phyloP scores from a whole-genome alignment of 805 yeast genomes.

The Wickerhamomyces canadensis region DNA sequence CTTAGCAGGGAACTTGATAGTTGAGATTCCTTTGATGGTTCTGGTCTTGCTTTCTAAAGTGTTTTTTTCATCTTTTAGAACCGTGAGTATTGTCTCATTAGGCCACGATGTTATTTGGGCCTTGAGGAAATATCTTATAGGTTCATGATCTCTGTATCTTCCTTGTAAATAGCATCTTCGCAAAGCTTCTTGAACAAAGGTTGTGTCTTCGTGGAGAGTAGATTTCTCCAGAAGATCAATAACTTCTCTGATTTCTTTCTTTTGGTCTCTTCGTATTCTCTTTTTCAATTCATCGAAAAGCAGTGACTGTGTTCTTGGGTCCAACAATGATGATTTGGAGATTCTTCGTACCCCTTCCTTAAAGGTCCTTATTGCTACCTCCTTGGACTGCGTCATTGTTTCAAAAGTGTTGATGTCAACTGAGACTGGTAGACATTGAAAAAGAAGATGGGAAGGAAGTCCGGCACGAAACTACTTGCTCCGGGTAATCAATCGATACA shows the following conservation, averaged over 20 bases:
- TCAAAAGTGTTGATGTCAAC: too few relatives aligned
- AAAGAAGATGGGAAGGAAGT: too few relatives aligned
- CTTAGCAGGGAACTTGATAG: conserved; percentile 11
- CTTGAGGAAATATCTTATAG: conserved; percentile 15
- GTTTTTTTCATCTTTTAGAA: conserved; percentile 6
- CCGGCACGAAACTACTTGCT: too few relatives aligned
- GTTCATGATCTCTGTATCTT: conserved; percentile 15
- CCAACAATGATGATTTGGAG: conserved; percentile 1
- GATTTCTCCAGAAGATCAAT: conserved; percentile 1
- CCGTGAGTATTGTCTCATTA: conserved; percentile 8
- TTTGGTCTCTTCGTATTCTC: conserved; percentile 9
- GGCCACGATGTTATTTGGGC: conserved; percentile 20
- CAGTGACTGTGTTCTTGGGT: conserved; percentile 1
- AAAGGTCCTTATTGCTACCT: too few relatives aligned
- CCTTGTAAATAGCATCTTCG: conserved; percentile 16
- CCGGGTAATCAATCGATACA: too few relatives aligned
- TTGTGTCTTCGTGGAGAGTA: not conserved
- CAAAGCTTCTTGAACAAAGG: conserved; percentile 9
- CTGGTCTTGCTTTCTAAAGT: conserved; percentile 7
- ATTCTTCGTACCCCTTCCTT: not conserved
- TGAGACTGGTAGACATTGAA: too few relatives aligned
- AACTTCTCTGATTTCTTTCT: conserved; percentile 1
- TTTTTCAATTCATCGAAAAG: conserved; percentile 7
- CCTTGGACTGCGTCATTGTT: too few relatives aligned
- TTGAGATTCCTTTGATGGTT: conserved; percentile 2